Evolutionary conservation across 225 moss, liverwort and hornwort species (phyloP).

Genomic region (Climacium dendroides): DNA sequence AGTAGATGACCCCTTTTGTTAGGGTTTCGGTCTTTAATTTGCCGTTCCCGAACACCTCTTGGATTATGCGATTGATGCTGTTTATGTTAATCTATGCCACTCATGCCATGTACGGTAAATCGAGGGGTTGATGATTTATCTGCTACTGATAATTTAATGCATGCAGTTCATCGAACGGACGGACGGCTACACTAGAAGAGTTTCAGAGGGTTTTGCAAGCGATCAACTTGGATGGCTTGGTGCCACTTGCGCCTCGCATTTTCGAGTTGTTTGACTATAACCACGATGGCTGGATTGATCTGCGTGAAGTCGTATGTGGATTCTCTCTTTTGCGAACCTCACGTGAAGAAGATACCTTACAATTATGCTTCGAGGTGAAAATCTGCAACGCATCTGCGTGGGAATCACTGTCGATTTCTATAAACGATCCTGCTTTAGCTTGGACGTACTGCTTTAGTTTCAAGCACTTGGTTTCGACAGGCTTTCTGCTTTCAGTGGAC

Average conservation of each 20-base stretch:
- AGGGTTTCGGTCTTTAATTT: background rate
- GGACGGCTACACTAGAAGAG: slow-evolving; percentile 48
- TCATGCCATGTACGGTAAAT: background rate
- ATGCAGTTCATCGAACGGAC: slow-evolving; percentile 59
- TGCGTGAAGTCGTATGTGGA: slow-evolving; percentile 77
- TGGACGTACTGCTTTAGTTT: background rate
- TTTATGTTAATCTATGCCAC: background rate
- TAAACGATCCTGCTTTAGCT: background rate
- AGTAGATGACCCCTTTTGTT: background rate
- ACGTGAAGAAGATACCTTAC: slow-evolving; percentile 48
- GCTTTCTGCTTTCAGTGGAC: background rate
- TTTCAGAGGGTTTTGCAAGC: slow-evolving; percentile 58
- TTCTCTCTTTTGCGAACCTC: slow-evolving; percentile 75
- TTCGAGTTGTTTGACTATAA: slow-evolving; percentile 84
- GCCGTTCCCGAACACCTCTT: background rate
- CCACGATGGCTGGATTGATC: slow-evolving; percentile 74
- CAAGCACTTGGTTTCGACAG: background rate
- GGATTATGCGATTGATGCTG: background rate
- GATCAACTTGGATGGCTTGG: slow-evolving; percentile 45
- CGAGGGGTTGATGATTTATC: background rate
- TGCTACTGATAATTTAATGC: background rate
- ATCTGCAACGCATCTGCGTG: background rate
- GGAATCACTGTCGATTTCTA: background rate
- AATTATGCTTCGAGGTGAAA: slow-evolving; percentile 60
- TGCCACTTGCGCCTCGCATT: slow-evolving; percentile 53